Percentiles rank a stretch among this genome's conserved stretches.
phyloP scores from a whole-genome alignment of 768 basidiomycete genomes.

The Boletus bicolor region DNA sequence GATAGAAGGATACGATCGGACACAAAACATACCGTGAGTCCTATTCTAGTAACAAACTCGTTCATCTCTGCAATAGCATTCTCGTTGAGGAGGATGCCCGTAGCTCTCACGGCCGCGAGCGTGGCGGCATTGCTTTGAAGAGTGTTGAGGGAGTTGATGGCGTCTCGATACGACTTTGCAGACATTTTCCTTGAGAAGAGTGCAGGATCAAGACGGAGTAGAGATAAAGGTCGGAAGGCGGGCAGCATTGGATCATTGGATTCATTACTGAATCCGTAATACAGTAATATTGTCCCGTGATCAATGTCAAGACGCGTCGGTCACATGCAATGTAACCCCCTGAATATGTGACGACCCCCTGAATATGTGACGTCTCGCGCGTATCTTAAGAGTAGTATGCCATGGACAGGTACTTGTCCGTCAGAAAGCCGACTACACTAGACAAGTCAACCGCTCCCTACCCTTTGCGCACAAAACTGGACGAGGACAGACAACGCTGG shows the following conservation, averaged over 20 bases:
- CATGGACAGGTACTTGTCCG: slow-evolving; percentile 30
- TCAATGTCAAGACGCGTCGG: neutral
- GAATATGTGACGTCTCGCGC: neutral
- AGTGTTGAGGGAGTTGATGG: slow-evolving; percentile 69
- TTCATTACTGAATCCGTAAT: too few relatives aligned
- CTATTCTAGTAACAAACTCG: slow-evolving; percentile 84
- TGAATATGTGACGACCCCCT: slow-evolving; percentile 9
- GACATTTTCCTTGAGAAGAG: slow-evolving; percentile 47
- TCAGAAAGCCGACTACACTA: slow-evolving; percentile 18
- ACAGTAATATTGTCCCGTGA: neutral
- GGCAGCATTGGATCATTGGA: slow-evolving; percentile 5
- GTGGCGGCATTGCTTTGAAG: slow-evolving; percentile 94
- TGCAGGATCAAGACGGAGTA: slow-evolving; percentile 2
- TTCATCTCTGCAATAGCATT: slow-evolving; percentile 85
- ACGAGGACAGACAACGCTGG: slow-evolving; percentile 18
- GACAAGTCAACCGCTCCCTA: slow-evolving; percentile 9
- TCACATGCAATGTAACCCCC: slow-evolving; percentile 14
- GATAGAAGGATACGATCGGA: slow-evolving; percentile 1
- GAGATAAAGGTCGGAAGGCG: slow-evolving; percentile 5
- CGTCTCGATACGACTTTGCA: slow-evolving; percentile 58
- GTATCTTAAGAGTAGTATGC: neutral
- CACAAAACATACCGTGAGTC: slow-evolving; percentile 64
- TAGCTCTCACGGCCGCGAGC: slow-evolving; percentile 76
- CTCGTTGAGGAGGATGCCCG: slow-evolving; percentile 49
- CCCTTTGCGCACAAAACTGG: slow-evolving; percentile 10